Percentiles rank a stretch among this genome's conserved stretches.
phyloP scores from a whole-genome alignment of 441 rosid species.

The Mallotus japonicus region DNA sequence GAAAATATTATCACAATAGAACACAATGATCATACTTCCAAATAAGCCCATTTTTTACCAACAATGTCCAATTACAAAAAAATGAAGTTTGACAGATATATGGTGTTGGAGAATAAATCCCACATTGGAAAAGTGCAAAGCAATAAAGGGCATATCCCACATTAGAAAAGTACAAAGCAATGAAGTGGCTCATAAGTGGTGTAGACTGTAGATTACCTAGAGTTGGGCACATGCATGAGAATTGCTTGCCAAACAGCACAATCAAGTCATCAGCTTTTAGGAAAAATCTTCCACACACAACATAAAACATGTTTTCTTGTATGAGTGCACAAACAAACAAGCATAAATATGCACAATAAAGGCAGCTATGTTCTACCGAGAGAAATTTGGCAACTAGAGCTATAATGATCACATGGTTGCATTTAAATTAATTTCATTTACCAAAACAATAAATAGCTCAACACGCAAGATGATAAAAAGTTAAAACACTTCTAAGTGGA shows the following conservation, averaged over 20 bases:
- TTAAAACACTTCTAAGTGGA: neutral
- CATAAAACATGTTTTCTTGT: neutral
- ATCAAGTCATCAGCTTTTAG: constrained; percentile 5
- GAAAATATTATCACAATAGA: constrained; percentile 4
- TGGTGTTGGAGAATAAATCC: no score
- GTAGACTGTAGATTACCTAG: no score
- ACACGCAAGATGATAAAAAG: neutral
- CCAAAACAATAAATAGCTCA: constrained; percentile 2
- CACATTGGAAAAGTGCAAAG: no score
- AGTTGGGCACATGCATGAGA: neutral
- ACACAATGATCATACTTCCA: neutral
- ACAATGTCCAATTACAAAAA: neutral
- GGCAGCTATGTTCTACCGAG: neutral
- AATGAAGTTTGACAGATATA: neutral
- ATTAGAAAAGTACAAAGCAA: no score
- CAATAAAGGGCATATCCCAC: no score
- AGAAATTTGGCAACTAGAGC: neutral
- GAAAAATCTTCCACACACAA: neutral
- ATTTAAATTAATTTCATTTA: neutral
- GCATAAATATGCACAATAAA: neutral
- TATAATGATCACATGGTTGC: neutral
- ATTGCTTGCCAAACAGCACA: neutral
- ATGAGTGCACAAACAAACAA: neutral
- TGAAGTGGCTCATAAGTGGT: no score
- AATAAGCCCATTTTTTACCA: neutral